Base-by-base conservation (phyloP, 106 monocot genomes). In the Dendrobium officinale region DNA sequence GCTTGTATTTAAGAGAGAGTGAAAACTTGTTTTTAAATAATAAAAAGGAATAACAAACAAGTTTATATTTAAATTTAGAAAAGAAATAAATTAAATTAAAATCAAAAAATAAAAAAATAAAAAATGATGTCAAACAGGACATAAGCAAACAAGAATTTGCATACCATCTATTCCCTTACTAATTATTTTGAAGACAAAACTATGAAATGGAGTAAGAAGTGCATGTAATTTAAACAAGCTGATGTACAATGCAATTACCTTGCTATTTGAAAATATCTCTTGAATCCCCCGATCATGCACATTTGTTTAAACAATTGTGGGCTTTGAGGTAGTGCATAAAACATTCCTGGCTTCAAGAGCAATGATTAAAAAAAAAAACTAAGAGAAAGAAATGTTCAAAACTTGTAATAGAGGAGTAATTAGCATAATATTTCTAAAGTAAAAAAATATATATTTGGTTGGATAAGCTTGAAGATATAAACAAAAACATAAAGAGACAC, bases 241-340 rank as follows among this genome's bases (percentile, higher is more conserved):
- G 15, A 19, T 56, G 42, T 72, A 19, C 8, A 64, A 82, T 26
- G 74, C 22, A 59, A 3, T 67, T 79, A 99, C 99, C 93, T 93
- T 77, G 99, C 99, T 54, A 99, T 88, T 75, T 99, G 99, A 77
- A 93, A 99, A 77, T 99, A 99, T 88, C 83, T 93, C 78, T 90
- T 90, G 81, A 95, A 95, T 49, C 99, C 99, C 72, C 91, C 90
- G 61, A 93, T 90, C 99, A 99, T 95, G 81, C 95, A 70, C 99
- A 99, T 95, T 91, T 99, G 99, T 87, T 99, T 99, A 73, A 93
- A 99, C 83, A 99, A 79, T 83, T 99, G 99, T 47, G 99, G 99
- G 73, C 99, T 99, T 91, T 99, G 99, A 73, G 99, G 99, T 61
- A 99, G 85, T 61, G 99, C 99, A 88, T 99, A 99, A 86, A 99